phyloP scores from a whole-genome alignment of 192 early-diverging fungal species.

The Funneliformis geosporum region DNA sequence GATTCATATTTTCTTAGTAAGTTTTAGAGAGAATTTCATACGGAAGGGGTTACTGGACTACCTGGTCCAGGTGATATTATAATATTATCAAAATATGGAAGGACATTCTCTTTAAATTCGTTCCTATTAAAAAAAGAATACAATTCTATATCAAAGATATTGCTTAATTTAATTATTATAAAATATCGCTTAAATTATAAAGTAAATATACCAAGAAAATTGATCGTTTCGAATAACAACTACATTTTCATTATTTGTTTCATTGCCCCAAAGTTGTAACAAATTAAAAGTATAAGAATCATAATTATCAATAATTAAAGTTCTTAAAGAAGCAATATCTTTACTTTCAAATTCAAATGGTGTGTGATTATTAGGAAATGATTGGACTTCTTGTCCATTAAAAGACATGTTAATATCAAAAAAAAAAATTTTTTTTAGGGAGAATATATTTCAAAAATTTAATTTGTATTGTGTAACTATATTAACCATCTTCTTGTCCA shows the following conservation, averaged over 20 bases:
- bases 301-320: conserved; percentile 93
- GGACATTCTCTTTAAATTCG: conserved; percentile 54
- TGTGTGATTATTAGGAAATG: not conserved
- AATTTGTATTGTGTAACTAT: no score
- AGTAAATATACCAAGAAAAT: conserved; percentile 68
- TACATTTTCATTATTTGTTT: conserved; percentile 43
- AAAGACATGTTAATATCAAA: not conserved
- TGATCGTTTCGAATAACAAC: conserved; percentile 94
- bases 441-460: no score
- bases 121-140: conserved; percentile 45
- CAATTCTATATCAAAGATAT: not conserved
- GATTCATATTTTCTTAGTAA: no score
- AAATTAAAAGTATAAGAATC: conserved; percentile 98
- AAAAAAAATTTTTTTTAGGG: no score
- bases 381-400: not conserved
- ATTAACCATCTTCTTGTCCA: no score
- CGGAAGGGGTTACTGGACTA: conserved; percentile 61
- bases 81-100: conserved; percentile 85
- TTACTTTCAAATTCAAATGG: not conserved
- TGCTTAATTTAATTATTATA: not conserved
- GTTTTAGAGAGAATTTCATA: conserved; percentile 30
- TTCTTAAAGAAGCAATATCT: conserved; percentile 41
- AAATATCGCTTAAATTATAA: not conserved
- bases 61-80: conserved; percentile 96
- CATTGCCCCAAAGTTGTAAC: conserved; percentile 62